Conservation (phyloP, 805 yeast genomes). For the Candida maris region DNA sequence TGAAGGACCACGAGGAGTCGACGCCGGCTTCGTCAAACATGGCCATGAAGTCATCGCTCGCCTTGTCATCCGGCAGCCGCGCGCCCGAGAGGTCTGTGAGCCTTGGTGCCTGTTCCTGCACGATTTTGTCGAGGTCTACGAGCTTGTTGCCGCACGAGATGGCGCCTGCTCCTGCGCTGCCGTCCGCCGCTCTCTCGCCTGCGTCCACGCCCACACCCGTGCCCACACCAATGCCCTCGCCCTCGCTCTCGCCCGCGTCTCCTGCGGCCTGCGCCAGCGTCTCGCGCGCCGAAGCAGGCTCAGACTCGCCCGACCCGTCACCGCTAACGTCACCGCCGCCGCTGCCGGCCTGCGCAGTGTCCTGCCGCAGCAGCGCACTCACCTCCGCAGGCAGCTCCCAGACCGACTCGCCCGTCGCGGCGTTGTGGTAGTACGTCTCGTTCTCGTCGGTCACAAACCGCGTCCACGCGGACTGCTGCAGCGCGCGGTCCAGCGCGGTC, state of each 20-base stretch:
- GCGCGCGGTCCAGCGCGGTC: constrained; percentile 39
- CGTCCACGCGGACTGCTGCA: constrained; percentile 51
- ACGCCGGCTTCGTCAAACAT: constrained; percentile 56
- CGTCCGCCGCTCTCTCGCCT: not conserved
- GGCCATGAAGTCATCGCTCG: constrained; percentile 41
- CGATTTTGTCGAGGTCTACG: constrained; percentile 5
- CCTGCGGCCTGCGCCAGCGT: not conserved
- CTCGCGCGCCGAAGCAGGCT: constrained; percentile 4
- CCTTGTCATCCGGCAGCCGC: constrained; percentile 3
- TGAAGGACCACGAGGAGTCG: constrained; percentile 75
- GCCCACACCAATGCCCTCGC: constrained; percentile 6
- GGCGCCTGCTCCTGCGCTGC: not conserved
- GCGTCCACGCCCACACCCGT: no score
- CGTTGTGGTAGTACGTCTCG: constrained; percentile 68
- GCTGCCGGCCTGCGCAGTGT: no score
- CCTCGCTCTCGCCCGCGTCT: constrained; percentile 2
- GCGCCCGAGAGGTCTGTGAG: not conserved
- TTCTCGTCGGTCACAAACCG: constrained; percentile 49
- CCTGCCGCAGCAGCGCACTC: constrained; percentile 7
- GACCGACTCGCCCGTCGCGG: constrained; percentile 58
- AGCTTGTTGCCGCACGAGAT: constrained; percentile 11
- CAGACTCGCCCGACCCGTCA: constrained; percentile 13
- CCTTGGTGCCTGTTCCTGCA: constrained; percentile 5
- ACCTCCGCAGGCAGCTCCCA: constrained; percentile 76
- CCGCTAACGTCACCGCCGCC: constrained; percentile 11